These are phyloP conservation scores for Yueomyces sp. DNA, from an alignment of 805 yeast genomes.

Conservation along the genomic window DNA sequence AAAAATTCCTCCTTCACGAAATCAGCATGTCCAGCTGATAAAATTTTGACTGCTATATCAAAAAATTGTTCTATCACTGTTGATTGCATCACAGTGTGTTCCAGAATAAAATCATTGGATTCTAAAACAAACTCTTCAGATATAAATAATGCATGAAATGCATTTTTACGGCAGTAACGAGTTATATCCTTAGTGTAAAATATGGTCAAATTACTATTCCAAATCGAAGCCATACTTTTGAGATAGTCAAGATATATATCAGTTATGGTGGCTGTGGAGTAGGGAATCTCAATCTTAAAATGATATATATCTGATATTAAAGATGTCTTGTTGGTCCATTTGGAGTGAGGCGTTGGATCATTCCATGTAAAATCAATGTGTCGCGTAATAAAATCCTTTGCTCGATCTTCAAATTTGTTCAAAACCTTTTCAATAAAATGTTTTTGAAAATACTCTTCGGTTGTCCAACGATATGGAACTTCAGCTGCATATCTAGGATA, in stretches of 20 bases:
- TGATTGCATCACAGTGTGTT: background rate
- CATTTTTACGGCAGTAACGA: background rate
- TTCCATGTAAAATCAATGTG: background rate
- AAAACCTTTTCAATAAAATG: background rate
- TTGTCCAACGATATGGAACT: background rate
- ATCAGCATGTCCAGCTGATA: background rate
- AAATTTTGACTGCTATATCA: background rate
- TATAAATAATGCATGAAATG: background rate
- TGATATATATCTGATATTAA: no score
- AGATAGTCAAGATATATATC: background rate
- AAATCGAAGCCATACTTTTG: background rate
- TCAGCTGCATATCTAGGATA: background rate
- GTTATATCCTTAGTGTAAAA: background rate
- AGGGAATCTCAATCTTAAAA: background rate
- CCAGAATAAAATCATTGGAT: background rate
- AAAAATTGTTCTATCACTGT: background rate
- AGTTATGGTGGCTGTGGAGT: background rate
- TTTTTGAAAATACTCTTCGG: background rate
- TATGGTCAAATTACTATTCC: background rate
- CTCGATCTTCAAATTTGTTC: background rate
- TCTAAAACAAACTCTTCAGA: background rate
- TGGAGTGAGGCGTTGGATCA: background rate
- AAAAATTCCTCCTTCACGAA: background rate
- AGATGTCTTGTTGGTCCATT: background rate
- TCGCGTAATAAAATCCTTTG: background rate